These are phyloP conservation scores for Mycena rosella DNA, from an alignment of 768 basidiomycete genomes.

Conservation along the genomic window DNA sequence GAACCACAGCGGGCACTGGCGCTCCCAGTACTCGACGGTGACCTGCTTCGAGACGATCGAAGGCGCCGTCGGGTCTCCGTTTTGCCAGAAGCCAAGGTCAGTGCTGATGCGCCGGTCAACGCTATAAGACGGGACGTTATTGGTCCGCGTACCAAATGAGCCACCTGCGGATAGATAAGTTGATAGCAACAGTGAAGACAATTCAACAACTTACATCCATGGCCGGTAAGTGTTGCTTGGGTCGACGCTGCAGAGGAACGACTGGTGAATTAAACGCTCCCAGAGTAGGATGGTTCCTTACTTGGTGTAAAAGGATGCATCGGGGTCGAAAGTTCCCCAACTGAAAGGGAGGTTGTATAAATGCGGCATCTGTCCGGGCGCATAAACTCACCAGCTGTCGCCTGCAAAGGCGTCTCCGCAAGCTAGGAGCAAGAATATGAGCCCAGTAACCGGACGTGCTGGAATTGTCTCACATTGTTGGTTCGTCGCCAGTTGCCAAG, in stretches of 20 bases:
- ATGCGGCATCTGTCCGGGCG: not conserved
- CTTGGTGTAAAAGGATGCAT: slow-evolving; percentile 24
- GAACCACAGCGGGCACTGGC: slow-evolving; percentile 34
- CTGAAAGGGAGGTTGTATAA: not conserved
- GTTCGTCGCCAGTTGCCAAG: slow-evolving; percentile 56
- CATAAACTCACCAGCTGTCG: slow-evolving; percentile 24
- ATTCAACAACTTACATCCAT: slow-evolving; percentile 28
- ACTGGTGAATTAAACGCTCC: not conserved
- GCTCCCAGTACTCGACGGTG: slow-evolving; percentile 31
- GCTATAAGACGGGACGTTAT: no score
- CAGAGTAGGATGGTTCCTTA: not conserved
- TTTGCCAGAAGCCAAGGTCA: slow-evolving; percentile 31
- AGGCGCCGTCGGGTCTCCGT: slow-evolving; percentile 25
- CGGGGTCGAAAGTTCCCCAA: slow-evolving; percentile 31
- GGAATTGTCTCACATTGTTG: slow-evolving; percentile 26
- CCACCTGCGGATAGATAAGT: slow-evolving; percentile 22
- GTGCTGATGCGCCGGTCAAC: slow-evolving; percentile 5
- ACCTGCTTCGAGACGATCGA: slow-evolving; percentile 30
- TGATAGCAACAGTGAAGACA: not conserved
- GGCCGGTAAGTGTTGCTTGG: slow-evolving; percentile 29
- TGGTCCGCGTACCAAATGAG: slow-evolving; percentile 24
- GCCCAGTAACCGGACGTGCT: not conserved
- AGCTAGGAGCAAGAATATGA: slow-evolving; percentile 1
- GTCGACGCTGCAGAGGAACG: slow-evolving; percentile 12
- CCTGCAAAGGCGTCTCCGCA: slow-evolving; percentile 18